Base-by-base conservation (phyloP, 225 moss, liverwort and hornwort genomes). In the Antitrichia curtipendula region DNA sequence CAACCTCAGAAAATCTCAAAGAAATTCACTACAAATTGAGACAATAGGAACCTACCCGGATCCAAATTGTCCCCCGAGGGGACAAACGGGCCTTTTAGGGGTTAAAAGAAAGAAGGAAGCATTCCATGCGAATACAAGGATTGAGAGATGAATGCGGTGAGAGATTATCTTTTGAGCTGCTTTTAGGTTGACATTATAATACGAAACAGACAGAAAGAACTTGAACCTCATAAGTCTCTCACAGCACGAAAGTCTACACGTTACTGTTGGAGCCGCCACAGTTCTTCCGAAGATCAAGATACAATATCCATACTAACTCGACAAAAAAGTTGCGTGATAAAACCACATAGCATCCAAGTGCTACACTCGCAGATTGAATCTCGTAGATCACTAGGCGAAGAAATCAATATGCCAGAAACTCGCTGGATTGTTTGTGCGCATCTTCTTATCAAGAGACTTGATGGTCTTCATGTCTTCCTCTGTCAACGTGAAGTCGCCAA, bases 401-500 rank as follows among this genome's bases (percentile, higher is more conserved):
- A 98, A 87, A 87, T 97, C 66, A 21, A 98, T 93, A 10, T 93
- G 90, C 98, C 98, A 98, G 87, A 96, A 97, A 22, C 18, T 7
- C 80, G 86, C 90, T 5, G 98, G 96, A 52, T 90, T 89, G 90
- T 98, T 98, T 66, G 94, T 91, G 68, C 98, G 94, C 88, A 91
- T 72, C 56, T 88, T 82, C 91, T 93, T 95, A 61, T 98, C 98
- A 18, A 97, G 61, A 27, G 90, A 82, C 74, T 88, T 82, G 82
- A 97, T 91, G 24, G 86, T 76, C 87, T 95, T 86, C 90, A 97
- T 84, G 85, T 98, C 96, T 12, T 90, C 95, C 65, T 90, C 92
- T 25, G 89, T 85, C 66, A 98, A 78, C 86, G 95, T 85, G 25
- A 97, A 97, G 79, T 95, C 95, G 71, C 88, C 90, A 10, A 96